Percentiles rank a stretch among this genome's conserved stretches.
Evolutionary conservation across 164 flowering plant genomes (phyloP).

Genomic region (Piper longum): DNA sequence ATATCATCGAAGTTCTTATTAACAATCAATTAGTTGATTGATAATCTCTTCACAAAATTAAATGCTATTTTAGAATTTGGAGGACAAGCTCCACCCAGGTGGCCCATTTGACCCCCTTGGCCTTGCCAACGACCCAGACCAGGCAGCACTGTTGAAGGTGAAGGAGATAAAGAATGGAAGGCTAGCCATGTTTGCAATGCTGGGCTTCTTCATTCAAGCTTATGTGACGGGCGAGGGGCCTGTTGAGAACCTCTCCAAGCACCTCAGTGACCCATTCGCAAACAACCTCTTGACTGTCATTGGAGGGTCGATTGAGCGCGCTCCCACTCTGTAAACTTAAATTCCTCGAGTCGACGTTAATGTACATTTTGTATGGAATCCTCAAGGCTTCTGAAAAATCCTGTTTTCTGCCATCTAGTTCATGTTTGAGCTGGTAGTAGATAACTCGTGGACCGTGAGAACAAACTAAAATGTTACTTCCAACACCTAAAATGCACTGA

Average conservation of each 20-base stretch:
- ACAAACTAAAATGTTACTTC: too few species aligned
- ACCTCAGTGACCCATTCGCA: constrained; percentile 90
- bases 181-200: constrained; percentile 97
- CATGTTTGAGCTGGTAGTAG: not conserved
- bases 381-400: not conserved
- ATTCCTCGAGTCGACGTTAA: not conserved
- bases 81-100: constrained; percentile 92
- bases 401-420: not conserved
- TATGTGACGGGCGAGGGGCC: constrained; percentile 98
- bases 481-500: too few species aligned
- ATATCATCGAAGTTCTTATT: not conserved
- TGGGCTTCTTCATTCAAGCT: constrained; percentile 90
- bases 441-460: too few species aligned
- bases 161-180: constrained; percentile 98
- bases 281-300: constrained; percentile 97
- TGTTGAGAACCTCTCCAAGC: constrained; percentile 77
- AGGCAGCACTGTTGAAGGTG: constrained; percentile 80
- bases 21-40: not conserved
- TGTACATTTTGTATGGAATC: constrained; percentile 7
- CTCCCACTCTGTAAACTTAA: constrained; percentile 48
- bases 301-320: constrained; percentile 56
- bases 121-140: constrained; percentile 78
- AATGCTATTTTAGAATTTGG: constrained; percentile 36
- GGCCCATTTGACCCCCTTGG: constrained; percentile 94
- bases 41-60: not conserved